phyloP scores from a whole-genome alignment of 306 rosid genomes.

The Fragaria nilgerrensis region DNA sequence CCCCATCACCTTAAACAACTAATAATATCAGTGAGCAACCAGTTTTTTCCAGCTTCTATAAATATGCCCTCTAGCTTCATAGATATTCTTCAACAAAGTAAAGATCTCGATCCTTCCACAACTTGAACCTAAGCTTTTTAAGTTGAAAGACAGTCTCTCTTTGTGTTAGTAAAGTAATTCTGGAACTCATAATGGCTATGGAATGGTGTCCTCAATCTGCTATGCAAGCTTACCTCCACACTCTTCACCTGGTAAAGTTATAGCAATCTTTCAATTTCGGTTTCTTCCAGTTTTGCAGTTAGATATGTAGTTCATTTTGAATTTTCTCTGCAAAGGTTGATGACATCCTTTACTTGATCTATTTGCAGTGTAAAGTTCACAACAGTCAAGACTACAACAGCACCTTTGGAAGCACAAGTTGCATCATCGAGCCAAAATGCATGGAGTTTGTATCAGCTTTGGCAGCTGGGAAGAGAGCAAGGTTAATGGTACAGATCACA shows the following conservation, averaged over 20 bases:
- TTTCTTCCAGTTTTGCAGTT: too few relatives aligned
- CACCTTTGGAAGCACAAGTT: neutral
- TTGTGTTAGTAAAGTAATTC: neutral
- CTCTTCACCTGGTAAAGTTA: conserved; percentile 24
- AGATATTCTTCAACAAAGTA: neutral
- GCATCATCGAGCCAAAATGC: conserved; percentile 21
- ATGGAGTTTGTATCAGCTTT: conserved; percentile 25
- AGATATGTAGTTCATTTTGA: neutral
- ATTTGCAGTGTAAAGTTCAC: neutral
- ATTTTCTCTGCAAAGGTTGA: neutral
- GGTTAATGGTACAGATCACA: conserved; percentile 17
- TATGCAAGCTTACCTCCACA: conserved; percentile 31
- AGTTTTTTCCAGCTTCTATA: neutral
- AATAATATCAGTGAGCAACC: neutral
- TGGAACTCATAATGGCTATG: neutral
- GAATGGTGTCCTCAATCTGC: conserved; percentile 32
- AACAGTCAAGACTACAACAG: neutral
- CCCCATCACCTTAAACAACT: neutral
- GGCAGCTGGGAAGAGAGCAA: conserved; percentile 29
- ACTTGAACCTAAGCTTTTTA: neutral
- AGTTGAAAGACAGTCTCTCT: neutral
- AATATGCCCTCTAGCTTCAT: neutral
- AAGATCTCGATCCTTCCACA: neutral
- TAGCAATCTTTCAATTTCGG: neutral
- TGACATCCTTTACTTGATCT: neutral